Percentiles rank a stretch among this genome's conserved stretches.
Evolutionary conservation across 805 yeast species (phyloP).

Genomic region (Metschnikowia arizonensis): DNA sequence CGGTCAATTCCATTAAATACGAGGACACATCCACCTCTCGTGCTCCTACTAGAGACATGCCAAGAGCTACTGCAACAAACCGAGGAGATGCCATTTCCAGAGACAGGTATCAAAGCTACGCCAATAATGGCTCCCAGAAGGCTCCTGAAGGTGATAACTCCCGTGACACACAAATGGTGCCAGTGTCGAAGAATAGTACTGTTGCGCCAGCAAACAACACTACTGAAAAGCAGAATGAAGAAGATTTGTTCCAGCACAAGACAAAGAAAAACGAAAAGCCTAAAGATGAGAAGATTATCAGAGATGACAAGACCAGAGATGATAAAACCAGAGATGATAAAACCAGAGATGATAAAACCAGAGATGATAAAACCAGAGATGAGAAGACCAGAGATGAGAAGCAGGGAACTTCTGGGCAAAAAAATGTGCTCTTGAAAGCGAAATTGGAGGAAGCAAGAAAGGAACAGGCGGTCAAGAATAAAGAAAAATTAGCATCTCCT

Average conservation of each 20-base stretch:
- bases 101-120: slow-evolving; percentile 32
- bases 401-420: neutral
- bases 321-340: neutral
- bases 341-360: neutral
- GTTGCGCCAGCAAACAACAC: slow-evolving; percentile 5
- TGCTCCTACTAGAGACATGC: slow-evolving; percentile 10
- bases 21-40: slow-evolving; percentile 17
- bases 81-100: slow-evolving; percentile 10
- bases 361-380: neutral
- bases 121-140: slow-evolving; percentile 9
- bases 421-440: slow-evolving; percentile 15
- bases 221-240: slow-evolving; percentile 2
- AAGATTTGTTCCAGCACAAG: neutral
- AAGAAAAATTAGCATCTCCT: neutral
- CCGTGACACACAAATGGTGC: neutral
- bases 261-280: neutral
- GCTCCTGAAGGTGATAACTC: neutral
- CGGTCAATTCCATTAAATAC: slow-evolving; percentile 16
- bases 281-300: neutral
- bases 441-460: slow-evolving; percentile 23
- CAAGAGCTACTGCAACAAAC: slow-evolving; percentile 13
- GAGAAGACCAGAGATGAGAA: neutral
- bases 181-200: neutral
- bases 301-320: neutral
- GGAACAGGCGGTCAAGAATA: slow-evolving; percentile 16